A percentile compares a stretch with the other conserved stretches of the same genome.
Conservation (phyloP, 345 rosid genomes). For the Sisymbrium irio region DNA sequence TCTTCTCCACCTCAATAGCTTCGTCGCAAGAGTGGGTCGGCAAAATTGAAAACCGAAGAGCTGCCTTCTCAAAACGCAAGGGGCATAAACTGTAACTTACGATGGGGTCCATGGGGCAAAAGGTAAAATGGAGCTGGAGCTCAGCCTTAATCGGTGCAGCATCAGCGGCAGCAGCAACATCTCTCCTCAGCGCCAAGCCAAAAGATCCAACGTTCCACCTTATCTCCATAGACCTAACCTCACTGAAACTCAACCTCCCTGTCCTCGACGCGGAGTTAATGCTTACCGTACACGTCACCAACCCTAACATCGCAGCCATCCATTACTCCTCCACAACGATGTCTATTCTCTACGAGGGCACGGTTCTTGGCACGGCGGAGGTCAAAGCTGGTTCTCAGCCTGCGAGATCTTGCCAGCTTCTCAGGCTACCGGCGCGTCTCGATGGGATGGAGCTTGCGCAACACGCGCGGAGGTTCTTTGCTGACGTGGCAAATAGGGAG, state of each 20-base stretch:
- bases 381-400: slow-evolving; percentile 74
- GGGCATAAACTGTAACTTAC: background rate
- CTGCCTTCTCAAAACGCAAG: background rate
- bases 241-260: slow-evolving; percentile 73
- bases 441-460: slow-evolving; percentile 78
- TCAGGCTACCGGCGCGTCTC: slow-evolving; percentile 65
- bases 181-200: slow-evolving; percentile 55
- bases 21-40: background rate
- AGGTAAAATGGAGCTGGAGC: slow-evolving; percentile 73
- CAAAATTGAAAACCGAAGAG: background rate
- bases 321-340: slow-evolving; percentile 69
- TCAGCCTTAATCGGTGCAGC: slow-evolving; percentile 73
- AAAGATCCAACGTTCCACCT: slow-evolving; percentile 88
- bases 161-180: slow-evolving; percentile 48
- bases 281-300: slow-evolving; percentile 80
- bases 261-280: slow-evolving; percentile 67
- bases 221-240: slow-evolving; percentile 67
- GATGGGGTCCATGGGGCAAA: slow-evolving; percentile 34
- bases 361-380: slow-evolving; percentile 63
- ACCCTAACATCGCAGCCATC: slow-evolving; percentile 69
- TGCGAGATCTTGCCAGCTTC: slow-evolving; percentile 59
- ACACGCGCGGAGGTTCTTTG: slow-evolving; percentile 60
- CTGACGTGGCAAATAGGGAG: slow-evolving; percentile 72
- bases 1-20: background rate
- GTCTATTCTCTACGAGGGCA: slow-evolving; percentile 90